These are phyloP conservation scores for Metroxylon sagu DNA, from an alignment of 176 grass and related monocot species.

Conservation along the genomic window DNA sequence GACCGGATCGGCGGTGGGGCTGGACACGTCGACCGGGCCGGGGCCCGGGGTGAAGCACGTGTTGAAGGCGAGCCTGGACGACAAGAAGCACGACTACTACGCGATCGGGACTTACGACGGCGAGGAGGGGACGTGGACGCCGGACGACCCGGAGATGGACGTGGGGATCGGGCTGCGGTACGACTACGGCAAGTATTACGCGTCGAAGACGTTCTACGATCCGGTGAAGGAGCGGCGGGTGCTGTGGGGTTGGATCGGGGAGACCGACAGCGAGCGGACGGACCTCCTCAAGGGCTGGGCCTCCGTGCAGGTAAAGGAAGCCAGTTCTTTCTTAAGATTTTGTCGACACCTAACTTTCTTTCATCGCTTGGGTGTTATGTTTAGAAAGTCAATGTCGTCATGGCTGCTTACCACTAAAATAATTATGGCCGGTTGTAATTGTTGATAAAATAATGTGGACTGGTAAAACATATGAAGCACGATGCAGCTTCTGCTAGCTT, in stretches of 20 bases:
- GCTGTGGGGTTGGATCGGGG: conserved; percentile 78
- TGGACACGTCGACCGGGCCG: conserved; percentile 49
- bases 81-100: conserved; percentile 86
- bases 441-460: too few relatives aligned
- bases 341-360: too few relatives aligned
- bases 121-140: conserved; percentile 36
- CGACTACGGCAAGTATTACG: conserved; percentile 95
- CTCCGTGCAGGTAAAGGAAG: conserved; percentile 52
- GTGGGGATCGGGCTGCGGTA: conserved; percentile 75
- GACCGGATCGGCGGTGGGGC: conserved; percentile 10
- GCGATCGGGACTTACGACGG: conserved; percentile 68
- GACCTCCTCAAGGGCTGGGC: conserved; percentile 85
- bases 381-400: too few relatives aligned
- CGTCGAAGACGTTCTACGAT: conserved; percentile 95
- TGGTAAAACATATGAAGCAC: too few relatives aligned
- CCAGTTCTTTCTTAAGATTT: too few relatives aligned
- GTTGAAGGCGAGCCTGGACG: conserved; percentile 76
- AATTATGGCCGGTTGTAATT: too few relatives aligned
- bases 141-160: conserved; percentile 53
- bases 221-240: conserved; percentile 41
- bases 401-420: too few relatives aligned
- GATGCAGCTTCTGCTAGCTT: too few relatives aligned
- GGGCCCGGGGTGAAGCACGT: conserved; percentile 78
- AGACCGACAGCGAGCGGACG: conserved; percentile 72
- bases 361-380: too few relatives aligned